phyloP scores from a whole-genome alignment of 768 basidiomycete species.

The Mycena haematopus region DNA sequence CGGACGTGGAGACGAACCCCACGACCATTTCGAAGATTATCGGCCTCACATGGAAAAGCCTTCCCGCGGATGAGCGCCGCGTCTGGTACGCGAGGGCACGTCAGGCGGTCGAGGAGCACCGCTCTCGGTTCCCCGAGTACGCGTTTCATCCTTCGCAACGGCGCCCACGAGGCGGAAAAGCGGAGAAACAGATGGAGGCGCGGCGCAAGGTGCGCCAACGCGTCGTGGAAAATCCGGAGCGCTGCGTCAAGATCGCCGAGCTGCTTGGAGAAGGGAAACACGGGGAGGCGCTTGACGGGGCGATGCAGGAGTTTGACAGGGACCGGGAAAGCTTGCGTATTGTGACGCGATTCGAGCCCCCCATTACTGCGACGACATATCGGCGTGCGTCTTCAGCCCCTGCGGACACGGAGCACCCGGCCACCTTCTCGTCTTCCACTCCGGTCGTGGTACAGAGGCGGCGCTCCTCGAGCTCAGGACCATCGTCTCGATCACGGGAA shows the following conservation, averaged over 20 bases:
- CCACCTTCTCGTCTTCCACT: too few species aligned
- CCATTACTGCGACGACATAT: slow-evolving; percentile 53
- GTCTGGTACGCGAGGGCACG: slow-evolving; percentile 81
- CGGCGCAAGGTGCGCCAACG: slow-evolving; percentile 66
- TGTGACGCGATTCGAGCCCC: slow-evolving; percentile 55
- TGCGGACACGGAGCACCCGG: slow-evolving; percentile 27
- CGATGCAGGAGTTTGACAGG: slow-evolving; percentile 61
- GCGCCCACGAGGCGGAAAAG: slow-evolving; percentile 39
- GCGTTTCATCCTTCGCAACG: slow-evolving; percentile 62
- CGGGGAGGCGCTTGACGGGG: slow-evolving; percentile 59
- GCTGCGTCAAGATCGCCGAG: slow-evolving; percentile 73
- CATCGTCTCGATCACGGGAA: neutral
- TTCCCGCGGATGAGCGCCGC: slow-evolving; percentile 76
- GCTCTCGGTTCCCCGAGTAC: slow-evolving; percentile 75
- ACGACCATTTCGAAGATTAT: slow-evolving; percentile 86
- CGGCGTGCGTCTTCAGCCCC: slow-evolving; percentile 54
- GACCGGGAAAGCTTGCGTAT: slow-evolving; percentile 49
- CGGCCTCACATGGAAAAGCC: slow-evolving; percentile 81
- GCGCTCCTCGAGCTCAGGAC: slow-evolving; percentile 7
- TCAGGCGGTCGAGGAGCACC: slow-evolving; percentile 73
- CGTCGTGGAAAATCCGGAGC: slow-evolving; percentile 40
- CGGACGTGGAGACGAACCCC: slow-evolving; percentile 82
- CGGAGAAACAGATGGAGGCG: slow-evolving; percentile 45
- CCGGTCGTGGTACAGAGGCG: neutral
- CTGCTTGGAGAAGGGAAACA: slow-evolving; percentile 70